Base-by-base conservation (phyloP, 257 asterid species). In the Przewalskia tangutica region DNA sequence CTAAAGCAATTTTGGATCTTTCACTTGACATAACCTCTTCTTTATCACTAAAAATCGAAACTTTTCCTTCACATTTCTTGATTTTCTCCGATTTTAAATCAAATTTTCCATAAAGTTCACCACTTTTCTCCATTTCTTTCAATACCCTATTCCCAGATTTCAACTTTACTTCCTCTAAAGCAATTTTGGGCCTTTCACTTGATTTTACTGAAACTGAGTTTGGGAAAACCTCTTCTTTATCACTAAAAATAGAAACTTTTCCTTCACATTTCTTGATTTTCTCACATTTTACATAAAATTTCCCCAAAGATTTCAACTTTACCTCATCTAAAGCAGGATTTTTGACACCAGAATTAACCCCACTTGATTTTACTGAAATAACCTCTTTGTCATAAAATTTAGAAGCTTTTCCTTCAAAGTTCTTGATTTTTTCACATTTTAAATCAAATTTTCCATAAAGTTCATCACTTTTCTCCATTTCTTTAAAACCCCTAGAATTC, bases 161-260 rank as follows among this genome's bases (percentile, higher is more conserved):
- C 68, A 82, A 40, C 89, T 88, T 86, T 80, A 64, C 51, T 38
- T 84, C 89, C 54, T 62, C 86, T 3, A 67, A 66, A 66, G 36
- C 64, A 50, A 27, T 27, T 27, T 27, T 27, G 78, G 84, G 77
- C 11, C 10, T 46, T 81, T 83, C 58, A 54, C 70, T 65, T 7
- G 83, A 80, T 70, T 18, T 70, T 56, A 70, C 58, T 71, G 42
- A 38, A 38, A 38, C 42, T 38, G 42, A 38, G 42, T 6, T 38
- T 38, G 42, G 6, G 42, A 38, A 3, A 38, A 38, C 5, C 42
- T 38, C 42, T 38, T 38, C 42, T 38, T 5, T 38, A 6, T 38
- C 42, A 4, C 42, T 2, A 38, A 38, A 38, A 38, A 38, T 38
- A 2, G 42, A 38, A 38, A 38, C 42, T 38, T 38, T 38, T 38